These are phyloP conservation scores for Trametes sp. DNA, from an alignment of 1,284 basidiomycete species.

Conservation along the genomic window DNA sequence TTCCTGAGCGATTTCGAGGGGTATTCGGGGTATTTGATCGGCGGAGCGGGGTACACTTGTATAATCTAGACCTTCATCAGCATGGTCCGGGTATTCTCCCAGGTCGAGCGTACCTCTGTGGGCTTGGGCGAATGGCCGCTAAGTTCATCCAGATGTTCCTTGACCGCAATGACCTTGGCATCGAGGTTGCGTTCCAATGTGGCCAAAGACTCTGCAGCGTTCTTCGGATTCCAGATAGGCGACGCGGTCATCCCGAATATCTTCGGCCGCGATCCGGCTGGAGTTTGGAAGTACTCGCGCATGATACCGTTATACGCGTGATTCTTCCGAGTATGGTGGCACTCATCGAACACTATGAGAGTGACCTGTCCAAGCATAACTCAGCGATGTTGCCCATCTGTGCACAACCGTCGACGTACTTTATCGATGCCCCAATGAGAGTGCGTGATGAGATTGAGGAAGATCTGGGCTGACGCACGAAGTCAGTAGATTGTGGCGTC, in stretches of 20 bases:
- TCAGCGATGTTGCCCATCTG: too few relatives aligned
- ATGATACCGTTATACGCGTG: conserved; percentile 85
- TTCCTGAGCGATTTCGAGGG: conserved; percentile 61
- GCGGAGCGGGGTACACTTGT: conserved; percentile 60
- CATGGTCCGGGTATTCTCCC: not conserved
- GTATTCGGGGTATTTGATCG: conserved; percentile 56
- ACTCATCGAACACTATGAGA: conserved; percentile 85
- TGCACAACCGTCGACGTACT: conserved; percentile 41
- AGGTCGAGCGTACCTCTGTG: conserved; percentile 57
- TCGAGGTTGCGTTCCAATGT: conserved; percentile 77
- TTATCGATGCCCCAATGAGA: conserved; percentile 77
- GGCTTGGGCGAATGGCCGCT: conserved; percentile 67
- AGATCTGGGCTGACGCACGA: conserved; percentile 70
- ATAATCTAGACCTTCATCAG: conserved; percentile 54
- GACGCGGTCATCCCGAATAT: conserved; percentile 92
- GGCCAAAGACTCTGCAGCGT: conserved; percentile 63
- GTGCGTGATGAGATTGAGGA: conserved; percentile 79
- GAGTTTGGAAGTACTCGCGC: conserved; percentile 73
- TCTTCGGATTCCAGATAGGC: conserved; percentile 79
- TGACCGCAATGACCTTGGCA: conserved; percentile 76
- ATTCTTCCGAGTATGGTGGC: conserved; percentile 80
- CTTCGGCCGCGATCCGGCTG: conserved; percentile 63
- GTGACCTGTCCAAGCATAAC: conserved; percentile 57
- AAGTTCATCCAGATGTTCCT: conserved; percentile 70
- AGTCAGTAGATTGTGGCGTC: not conserved